Conservation (phyloP, 208 protist genomes). For the Vickermania spadyakhi region DNA sequence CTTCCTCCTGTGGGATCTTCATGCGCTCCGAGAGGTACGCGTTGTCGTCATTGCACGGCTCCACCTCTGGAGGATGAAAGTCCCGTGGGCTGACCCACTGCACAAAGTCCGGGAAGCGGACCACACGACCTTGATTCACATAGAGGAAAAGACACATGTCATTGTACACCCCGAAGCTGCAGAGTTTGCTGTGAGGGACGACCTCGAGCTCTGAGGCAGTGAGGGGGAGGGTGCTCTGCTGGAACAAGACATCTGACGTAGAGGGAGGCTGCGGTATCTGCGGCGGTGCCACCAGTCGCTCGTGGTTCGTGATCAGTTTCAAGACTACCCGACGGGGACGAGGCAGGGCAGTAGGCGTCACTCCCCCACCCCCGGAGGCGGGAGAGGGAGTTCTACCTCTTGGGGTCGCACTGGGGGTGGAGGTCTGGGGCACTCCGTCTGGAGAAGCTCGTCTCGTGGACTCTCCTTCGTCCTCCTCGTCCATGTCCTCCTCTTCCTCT, state of each 20-base stretch:
- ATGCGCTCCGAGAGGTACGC: constrained; percentile 69
- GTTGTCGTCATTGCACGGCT: constrained; percentile 19
- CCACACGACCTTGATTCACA: constrained; percentile 55
- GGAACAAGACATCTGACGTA: constrained; percentile 53
- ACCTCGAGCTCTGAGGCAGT: constrained; percentile 36
- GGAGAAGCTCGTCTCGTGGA: no score
- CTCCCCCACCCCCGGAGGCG: not conserved
- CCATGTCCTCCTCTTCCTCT: not conserved
- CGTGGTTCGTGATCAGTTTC: constrained; percentile 53
- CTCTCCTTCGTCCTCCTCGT: not conserved
- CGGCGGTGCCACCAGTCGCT: constrained; percentile 38
- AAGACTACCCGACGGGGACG: not conserved
- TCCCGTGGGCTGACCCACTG: constrained; percentile 83
- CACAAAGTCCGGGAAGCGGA: constrained; percentile 84
- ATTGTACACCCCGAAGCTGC: constrained; percentile 24
- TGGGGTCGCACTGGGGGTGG: no score
- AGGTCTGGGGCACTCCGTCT: no score
- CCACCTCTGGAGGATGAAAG: constrained; percentile 19
- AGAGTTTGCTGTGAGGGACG: not conserved
- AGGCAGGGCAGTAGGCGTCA: not conserved
- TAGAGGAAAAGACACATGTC: constrained; percentile 87
- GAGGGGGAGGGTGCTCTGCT: constrained; percentile 9
- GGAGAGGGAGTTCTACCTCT: no score
- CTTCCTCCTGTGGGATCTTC: constrained; percentile 13
- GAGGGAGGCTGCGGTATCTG: constrained; percentile 41